These are phyloP conservation scores for Pinus taeda DNA, from an alignment of 75 land plant genomes.

Conservation along the genomic window DNA sequence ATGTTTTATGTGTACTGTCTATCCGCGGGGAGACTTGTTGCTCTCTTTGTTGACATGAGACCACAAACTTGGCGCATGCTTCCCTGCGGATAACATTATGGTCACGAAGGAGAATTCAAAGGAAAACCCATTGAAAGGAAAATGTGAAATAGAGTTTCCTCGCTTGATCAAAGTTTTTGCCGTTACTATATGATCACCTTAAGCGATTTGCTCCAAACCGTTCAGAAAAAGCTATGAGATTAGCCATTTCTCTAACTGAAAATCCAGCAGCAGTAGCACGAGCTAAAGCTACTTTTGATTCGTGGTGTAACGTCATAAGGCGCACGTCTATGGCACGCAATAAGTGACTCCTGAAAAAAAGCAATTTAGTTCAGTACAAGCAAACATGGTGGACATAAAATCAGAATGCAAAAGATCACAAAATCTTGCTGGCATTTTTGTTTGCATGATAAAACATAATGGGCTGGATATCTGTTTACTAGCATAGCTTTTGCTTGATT, in stretches of 20 bases:
- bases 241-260: conserved; percentile 23
- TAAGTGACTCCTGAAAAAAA: conserved; percentile 50
- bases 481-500: background rate
- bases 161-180: background rate
- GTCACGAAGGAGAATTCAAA: background rate
- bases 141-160: background rate
- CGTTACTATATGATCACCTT: background rate
- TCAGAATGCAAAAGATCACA: no score
- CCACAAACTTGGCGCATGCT: conserved; percentile 5
- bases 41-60: conserved; percentile 6
- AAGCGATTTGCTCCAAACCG: conserved; percentile 38
- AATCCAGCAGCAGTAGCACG: conserved; percentile 47
- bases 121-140: background rate
- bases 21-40: background rate
- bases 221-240: conserved; percentile 46
- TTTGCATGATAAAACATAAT: no score
- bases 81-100: background rate
- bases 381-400: no score
- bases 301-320: conserved; percentile 38
- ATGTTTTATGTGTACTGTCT: background rate
- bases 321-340: conserved; percentile 76
- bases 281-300: conserved; percentile 36
- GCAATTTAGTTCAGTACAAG: no score
- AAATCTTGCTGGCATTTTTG: no score
- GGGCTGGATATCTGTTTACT: no score